These are phyloP conservation scores for Paramecium pentaurelia DNA, from an alignment of 73 alveolate genomes.

Conservation along the genomic window DNA sequence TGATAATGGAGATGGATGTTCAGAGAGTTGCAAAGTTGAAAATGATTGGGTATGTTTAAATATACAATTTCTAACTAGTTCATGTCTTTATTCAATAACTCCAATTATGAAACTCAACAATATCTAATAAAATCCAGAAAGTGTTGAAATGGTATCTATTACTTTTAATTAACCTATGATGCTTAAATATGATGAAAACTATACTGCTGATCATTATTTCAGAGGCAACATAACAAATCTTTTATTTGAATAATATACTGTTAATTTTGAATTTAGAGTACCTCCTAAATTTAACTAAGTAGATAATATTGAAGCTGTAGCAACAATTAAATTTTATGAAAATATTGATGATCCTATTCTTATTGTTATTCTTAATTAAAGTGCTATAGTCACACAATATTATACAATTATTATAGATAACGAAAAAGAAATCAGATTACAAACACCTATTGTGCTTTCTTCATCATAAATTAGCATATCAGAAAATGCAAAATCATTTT, in stretches of 20 bases:
- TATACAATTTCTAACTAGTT: not conserved
- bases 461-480: not conserved
- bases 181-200: not conserved
- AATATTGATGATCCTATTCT: not conserved
- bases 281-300: not conserved
- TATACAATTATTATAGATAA: not conserved
- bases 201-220: not conserved
- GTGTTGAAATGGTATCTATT: not conserved
- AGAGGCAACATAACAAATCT: not conserved
- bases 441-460: not conserved
- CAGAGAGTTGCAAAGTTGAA: not conserved
- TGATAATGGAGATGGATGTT: slow-evolving; percentile 25
- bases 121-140: not conserved
- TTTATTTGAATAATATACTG: not conserved
- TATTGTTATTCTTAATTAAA: not conserved
- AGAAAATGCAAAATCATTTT: not conserved
- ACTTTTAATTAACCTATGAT: not conserved
- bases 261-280: not conserved
- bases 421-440: not conserved
- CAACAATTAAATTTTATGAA: not conserved
- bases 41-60: slow-evolving; percentile 14
- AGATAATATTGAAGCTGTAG: not conserved
- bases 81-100: not conserved
- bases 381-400: not conserved
- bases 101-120: not conserved